Evolutionary conservation across 164 flowering plant species (phyloP).

Genomic region (Echeveria elegans): DNA sequence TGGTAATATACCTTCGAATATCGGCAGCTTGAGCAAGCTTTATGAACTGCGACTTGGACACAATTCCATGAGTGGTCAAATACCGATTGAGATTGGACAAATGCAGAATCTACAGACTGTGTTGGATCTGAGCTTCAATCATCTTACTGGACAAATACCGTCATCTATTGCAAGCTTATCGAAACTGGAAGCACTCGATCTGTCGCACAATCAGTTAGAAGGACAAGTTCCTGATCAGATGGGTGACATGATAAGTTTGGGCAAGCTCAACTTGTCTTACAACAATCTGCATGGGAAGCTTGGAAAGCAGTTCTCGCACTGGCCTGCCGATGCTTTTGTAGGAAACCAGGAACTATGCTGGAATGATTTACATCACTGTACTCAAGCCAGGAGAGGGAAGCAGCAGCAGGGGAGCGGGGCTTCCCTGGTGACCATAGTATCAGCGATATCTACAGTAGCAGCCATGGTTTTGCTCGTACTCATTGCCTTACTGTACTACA

Average conservation of each 20-base stretch:
- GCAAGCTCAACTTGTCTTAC: constrained; percentile 65
- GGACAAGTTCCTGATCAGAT: constrained; percentile 66
- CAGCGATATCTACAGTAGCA: constrained; percentile 37
- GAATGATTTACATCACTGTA: constrained; percentile 43
- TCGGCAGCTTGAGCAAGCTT: constrained; percentile 63
- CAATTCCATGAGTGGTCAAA: constrained; percentile 53
- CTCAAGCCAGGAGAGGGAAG: not conserved
- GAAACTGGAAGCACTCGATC: constrained; percentile 77
- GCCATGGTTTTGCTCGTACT: constrained; percentile 37
- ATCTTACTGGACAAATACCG: constrained; percentile 67
- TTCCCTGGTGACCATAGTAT: constrained; percentile 34
- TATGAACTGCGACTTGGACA: constrained; percentile 62
- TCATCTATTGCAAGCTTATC: constrained; percentile 43
- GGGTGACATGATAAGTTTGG: constrained; percentile 73
- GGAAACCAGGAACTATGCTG: constrained; percentile 78
- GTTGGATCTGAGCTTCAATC: constrained; percentile 78
- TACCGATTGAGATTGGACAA: constrained; percentile 64
- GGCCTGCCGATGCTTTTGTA: constrained; percentile 61
- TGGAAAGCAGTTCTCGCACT: constrained; percentile 44
- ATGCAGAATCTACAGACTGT: constrained; percentile 70
- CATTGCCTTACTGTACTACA: constrained; percentile 29
- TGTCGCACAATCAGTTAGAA: constrained; percentile 65
- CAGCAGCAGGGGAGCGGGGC: constrained; percentile 19
- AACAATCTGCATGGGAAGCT: constrained; percentile 69
- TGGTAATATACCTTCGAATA: constrained; percentile 51